phyloP scores from a whole-genome alignment of 306 rosid species.

The Mimosa bimucronata region DNA sequence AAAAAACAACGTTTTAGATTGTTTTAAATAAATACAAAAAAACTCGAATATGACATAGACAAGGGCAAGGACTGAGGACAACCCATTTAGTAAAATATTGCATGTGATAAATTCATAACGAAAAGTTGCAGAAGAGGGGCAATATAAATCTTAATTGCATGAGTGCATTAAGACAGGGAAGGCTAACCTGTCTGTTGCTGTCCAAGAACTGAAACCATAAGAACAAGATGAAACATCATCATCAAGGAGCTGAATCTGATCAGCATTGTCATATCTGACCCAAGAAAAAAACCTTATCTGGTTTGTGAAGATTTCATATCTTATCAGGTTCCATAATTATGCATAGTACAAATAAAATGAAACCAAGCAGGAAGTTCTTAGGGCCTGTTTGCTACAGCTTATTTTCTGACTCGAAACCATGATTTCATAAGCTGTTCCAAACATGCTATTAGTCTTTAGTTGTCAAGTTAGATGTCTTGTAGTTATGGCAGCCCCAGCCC shows the following conservation, averaged over 20 bases:
- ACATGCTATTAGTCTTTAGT: neutral
- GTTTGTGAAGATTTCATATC: neutral
- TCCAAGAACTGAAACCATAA: conserved; percentile 42
- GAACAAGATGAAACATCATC: conserved; percentile 24
- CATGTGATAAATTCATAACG: neutral
- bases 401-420: no score
- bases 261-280: conserved; percentile 33
- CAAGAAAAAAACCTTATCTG: neutral
- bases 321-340: no score
- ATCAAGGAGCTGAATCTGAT: conserved; percentile 33
- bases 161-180: neutral
- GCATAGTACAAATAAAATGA: neutral
- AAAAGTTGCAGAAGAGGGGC: conserved; percentile 1
- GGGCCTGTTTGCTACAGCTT: no score
- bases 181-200: conserved; percentile 62
- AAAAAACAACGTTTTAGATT: conserved; percentile 7
- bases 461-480: neutral
- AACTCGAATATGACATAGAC: conserved; percentile 9
- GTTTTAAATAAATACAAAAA: neutral
- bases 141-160: neutral
- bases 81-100: neutral
- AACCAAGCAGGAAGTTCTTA: neutral
- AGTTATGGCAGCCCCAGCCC: neutral
- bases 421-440: no score
- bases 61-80: neutral